Conservation (phyloP, 108 stramenopile species). For the Cylindrotheca fusiformis region DNA sequence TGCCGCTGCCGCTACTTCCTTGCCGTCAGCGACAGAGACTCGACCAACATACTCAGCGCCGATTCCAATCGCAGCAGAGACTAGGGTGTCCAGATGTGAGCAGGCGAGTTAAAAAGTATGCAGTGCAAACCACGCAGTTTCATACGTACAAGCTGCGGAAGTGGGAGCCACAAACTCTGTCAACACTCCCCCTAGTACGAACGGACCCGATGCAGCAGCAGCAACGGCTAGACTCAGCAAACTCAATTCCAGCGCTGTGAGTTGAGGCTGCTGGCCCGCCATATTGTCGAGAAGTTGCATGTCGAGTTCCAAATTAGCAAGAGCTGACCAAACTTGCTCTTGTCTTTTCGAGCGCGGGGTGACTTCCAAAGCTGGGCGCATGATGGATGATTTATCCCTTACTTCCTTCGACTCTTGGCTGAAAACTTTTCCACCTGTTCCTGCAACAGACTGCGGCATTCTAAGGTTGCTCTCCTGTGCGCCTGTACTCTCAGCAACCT, state of each 20-base stretch:
- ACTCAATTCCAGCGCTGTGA: constrained; percentile 56
- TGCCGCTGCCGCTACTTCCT: constrained; percentile 85
- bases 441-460: not conserved
- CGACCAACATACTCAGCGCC: constrained; percentile 85
- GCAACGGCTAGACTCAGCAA: constrained; percentile 56
- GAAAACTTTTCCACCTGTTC: constrained; percentile 4
- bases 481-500: constrained; percentile 19
- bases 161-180: constrained; percentile 71
- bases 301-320: constrained; percentile 42
- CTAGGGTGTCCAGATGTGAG: constrained; percentile 16
- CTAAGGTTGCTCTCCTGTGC: not conserved
- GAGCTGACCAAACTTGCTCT: constrained; percentile 41
- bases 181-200: constrained; percentile 61
- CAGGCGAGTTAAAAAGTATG: no score
- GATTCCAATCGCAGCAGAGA: constrained; percentile 83
- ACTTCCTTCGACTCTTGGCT: not conserved
- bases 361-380: not conserved
- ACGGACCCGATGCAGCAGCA: constrained; percentile 59
- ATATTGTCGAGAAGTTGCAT: constrained; percentile 70
- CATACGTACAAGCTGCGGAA: constrained; percentile 36
- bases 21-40: constrained; percentile 87
- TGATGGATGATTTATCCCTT: not conserved
- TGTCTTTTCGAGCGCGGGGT: constrained; percentile 6
- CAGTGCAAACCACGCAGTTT: not conserved
- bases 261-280: constrained; percentile 58